Evolutionary conservation across 2,329 filamentous ascomycete genomes (phyloP).

Genomic region (Orbilia quercus): DNA sequence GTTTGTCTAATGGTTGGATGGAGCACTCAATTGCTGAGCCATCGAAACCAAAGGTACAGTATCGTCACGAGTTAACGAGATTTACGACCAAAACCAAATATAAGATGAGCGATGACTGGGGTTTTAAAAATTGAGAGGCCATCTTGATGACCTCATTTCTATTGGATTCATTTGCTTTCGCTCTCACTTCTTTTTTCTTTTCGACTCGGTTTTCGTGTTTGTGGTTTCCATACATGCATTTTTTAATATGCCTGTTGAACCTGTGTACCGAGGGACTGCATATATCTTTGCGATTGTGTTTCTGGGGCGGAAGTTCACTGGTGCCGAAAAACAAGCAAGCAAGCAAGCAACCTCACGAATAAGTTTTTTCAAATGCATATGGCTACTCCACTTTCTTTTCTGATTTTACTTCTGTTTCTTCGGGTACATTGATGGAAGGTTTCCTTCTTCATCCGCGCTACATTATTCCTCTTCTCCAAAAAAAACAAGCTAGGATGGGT

Average conservation of each 20-base stretch:
- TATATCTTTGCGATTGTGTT: conserved; percentile 17
- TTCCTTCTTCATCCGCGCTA: conserved; percentile 3
- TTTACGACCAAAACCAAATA: conserved; percentile 47
- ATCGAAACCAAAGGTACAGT: conserved; percentile 41
- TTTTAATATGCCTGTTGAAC: conserved; percentile 30
- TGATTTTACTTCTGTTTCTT: conserved; percentile 17
- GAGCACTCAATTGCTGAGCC: not conserved
- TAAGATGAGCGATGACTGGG: conserved; percentile 42
- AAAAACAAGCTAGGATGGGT: conserved; percentile 45
- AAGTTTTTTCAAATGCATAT: conserved; percentile 34
- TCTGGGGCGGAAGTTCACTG: conserved; percentile 6
- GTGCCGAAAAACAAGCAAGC: conserved; percentile 7
- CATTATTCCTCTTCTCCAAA: conserved; percentile 14
- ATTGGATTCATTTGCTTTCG: conserved; percentile 25
- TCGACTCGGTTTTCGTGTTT: conserved; percentile 11
- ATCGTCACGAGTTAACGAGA: conserved; percentile 51
- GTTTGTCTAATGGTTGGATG: conserved; percentile 27
- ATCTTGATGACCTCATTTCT: conserved; percentile 32
- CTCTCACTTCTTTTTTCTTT: conserved; percentile 10
- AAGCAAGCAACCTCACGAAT: conserved; percentile 30
- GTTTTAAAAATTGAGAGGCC: conserved; percentile 23
- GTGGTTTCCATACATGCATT: conserved; percentile 25
- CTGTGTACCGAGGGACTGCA: conserved; percentile 4
- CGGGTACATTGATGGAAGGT: not conserved
- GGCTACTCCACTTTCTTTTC: conserved; percentile 20